phyloP scores from a whole-genome alignment of 2,329 filamentous ascomycete genomes.

The Mycocentrospora acerina region DNA sequence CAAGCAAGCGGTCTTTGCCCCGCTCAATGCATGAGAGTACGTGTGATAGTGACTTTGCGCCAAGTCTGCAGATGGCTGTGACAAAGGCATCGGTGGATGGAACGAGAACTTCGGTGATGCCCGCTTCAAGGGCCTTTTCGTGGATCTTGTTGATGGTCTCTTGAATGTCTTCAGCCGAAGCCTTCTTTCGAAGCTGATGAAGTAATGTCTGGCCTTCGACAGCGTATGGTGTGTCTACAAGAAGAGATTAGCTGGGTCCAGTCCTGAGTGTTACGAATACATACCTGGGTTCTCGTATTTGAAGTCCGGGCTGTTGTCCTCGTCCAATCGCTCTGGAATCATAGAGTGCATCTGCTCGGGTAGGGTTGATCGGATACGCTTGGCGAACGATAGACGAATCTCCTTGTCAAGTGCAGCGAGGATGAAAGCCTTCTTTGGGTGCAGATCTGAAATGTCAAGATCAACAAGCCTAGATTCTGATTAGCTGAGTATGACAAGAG shows the following conservation, averaged over 20 bases:
- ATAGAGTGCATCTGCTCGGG: conserved; percentile 79
- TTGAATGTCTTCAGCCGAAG: conserved; percentile 82
- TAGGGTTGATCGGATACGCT: conserved; percentile 90
- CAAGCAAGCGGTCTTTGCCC: conserved; percentile 83
- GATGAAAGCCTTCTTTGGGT: conserved; percentile 93
- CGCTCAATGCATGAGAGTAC: conserved; percentile 95
- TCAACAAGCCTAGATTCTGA: conserved; percentile 66
- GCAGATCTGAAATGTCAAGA: conserved; percentile 70
- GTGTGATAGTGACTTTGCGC: conserved; percentile 93
- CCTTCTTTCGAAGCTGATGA: conserved; percentile 78
- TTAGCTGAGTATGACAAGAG: conserved; percentile 9
- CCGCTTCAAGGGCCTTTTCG: conserved; percentile 68
- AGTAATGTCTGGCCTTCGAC: conserved; percentile 82
- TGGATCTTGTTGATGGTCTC: conserved; percentile 78
- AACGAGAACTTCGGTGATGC: conserved; percentile 72
- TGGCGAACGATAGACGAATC: conserved; percentile 92
- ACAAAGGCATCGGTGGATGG: conserved; percentile 92
- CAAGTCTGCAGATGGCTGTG: conserved; percentile 89
- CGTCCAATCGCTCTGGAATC: conserved; percentile 85
- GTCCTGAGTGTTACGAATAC: conserved; percentile 32
- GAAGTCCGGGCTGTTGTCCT: conserved; percentile 91
- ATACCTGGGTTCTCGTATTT: conserved; percentile 79
- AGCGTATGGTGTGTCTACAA: conserved; percentile 73
- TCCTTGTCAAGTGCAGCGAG: conserved; percentile 91
- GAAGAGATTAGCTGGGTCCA: conserved; percentile 2